phyloP scores from a whole-genome alignment of 176 grass and related monocot genomes.

The Calamus simplicifolius region DNA sequence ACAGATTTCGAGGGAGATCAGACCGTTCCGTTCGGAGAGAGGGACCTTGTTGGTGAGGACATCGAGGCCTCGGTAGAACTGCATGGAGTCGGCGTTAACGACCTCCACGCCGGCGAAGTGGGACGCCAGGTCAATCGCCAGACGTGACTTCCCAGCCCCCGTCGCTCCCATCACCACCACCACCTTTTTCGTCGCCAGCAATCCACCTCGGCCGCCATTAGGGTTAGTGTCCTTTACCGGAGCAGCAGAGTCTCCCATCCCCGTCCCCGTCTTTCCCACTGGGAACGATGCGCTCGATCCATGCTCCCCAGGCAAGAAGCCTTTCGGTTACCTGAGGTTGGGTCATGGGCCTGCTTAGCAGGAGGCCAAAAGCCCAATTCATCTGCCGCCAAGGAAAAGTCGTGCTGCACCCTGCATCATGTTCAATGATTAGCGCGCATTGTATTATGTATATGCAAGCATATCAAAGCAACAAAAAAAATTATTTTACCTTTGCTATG shows the following conservation, averaged over 20 bases:
- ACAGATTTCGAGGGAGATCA: not conserved
- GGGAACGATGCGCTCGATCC: too few relatives aligned
- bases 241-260: not conserved
- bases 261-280: conserved; percentile 15
- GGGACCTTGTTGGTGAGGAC: conserved; percentile 86
- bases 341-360: too few relatives aligned
- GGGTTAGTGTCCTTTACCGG: conserved; percentile 2
- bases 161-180: conserved; percentile 90
- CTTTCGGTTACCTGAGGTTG: too few relatives aligned
- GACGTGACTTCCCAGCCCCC: conserved; percentile 78
- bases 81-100: conserved; percentile 92
- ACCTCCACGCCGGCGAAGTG: conserved; percentile 69
- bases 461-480: too few relatives aligned
- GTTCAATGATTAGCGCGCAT: too few relatives aligned
- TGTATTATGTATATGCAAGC: too few relatives aligned
- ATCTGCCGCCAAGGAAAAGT: too few relatives aligned
- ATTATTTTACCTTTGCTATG: too few relatives aligned
- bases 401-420: too few relatives aligned
- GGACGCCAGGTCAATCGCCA: conserved; percentile 66
- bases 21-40: conserved; percentile 62
- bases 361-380: too few relatives aligned
- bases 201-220: not conserved
- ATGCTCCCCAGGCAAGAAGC: too few relatives aligned
- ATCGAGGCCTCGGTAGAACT: conserved; percentile 75
- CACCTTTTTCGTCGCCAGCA: conserved; percentile 24